Evolutionary conservation across 306 rosid genomes (phyloP), one percentile per base, ranked within the genome.

Genomic region (Gleditsia sinensis): DNA sequence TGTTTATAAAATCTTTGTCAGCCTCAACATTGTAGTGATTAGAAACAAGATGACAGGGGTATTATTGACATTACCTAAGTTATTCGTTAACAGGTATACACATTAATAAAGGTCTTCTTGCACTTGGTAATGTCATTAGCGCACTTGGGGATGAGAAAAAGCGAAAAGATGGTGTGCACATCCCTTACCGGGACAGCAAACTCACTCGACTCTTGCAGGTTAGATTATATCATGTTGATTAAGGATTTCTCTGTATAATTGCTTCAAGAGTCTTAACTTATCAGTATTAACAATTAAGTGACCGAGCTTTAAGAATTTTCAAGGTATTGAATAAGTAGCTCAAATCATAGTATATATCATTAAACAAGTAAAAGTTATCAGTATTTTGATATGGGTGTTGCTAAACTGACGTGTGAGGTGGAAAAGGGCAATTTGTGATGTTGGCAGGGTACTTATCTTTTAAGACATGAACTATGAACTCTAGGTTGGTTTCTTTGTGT

Each of bases 161-260:
- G 81, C 83, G 93, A 78, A 91, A 85, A 87, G 96, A 91, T 72
- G 90, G 93, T 49, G 78, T 80, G 64, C 96, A 91, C 7, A 87
- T 91, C 48, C 96, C 96, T 50, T 91, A 91, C 77, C 86, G 97
- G 58, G 94, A 91, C 77, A 91, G 97, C 86, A 91, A 91, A 82
- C 92, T 91, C 67, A 91, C 97, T 82, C 94, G 97, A 75, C 92
- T 91, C 46, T 87, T 91, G 85, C 97, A 91, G 97, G 97, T 91
- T 50, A 72, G 84, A 63, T 33, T 72, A 68, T 51, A 69, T 80
- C 48, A 75, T 69, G 51, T 58, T 55, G 24, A 24, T 75, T n/a
- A 49, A 34, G 43, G 46, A 13, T 36, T 69, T 40, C 39, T 21
- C 30, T n/a, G 37, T 46, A 48, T 67, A 62, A 16, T 45, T 57